phyloP scores from a whole-genome alignment of 1,284 basidiomycete species.

The Heliocybe sulcata region DNA sequence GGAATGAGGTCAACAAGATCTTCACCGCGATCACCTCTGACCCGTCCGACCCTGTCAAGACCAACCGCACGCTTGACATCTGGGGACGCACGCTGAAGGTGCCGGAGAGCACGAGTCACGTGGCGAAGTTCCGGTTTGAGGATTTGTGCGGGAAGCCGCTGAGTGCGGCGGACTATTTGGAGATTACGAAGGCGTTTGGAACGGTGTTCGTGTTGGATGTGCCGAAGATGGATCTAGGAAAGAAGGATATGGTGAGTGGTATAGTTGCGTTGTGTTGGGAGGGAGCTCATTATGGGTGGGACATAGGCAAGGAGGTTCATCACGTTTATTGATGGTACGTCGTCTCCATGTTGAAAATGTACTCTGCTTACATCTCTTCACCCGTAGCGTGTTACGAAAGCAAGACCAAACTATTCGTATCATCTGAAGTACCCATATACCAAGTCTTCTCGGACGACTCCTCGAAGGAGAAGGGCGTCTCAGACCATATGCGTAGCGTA shows the following conservation, averaged over 20 bases:
- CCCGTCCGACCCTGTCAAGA: constrained; percentile 49
- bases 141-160: constrained; percentile 88
- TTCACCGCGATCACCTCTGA: constrained; percentile 66
- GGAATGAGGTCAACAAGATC: constrained; percentile 72
- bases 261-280: not conserved
- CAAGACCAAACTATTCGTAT: constrained; percentile 86
- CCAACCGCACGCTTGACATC: constrained; percentile 64
- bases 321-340: constrained; percentile 89
- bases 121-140: constrained; percentile 85
- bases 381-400: constrained; percentile 82
- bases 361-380: constrained; percentile 4
- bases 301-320: constrained; percentile 81
- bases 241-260: constrained; percentile 55
- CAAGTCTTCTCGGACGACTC: constrained; percentile 80
- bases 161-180: constrained; percentile 94
- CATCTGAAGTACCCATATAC: constrained; percentile 86
- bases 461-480: constrained; percentile 34
- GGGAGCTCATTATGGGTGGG: not conserved
- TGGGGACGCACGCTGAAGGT: constrained; percentile 86
- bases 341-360: not conserved
- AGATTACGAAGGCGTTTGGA: constrained; percentile 83
- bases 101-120: constrained; percentile 70
- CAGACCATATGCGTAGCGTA: constrained; percentile 79
- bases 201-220: constrained; percentile 88
- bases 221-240: constrained; percentile 81